Evolutionary conservation across 257 asterid genomes (phyloP).

Genomic region (Fraxinus cuspidata): DNA sequence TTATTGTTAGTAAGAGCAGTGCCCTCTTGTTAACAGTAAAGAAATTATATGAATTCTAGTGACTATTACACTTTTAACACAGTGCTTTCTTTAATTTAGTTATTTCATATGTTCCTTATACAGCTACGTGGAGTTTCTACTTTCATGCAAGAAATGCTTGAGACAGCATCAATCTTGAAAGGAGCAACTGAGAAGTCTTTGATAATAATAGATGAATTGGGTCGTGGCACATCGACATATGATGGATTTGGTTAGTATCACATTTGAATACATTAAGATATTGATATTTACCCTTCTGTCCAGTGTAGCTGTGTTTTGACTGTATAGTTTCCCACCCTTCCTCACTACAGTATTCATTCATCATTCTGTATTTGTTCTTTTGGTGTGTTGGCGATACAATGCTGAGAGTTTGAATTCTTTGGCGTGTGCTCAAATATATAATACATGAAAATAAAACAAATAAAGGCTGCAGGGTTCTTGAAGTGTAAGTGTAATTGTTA

Average conservation of each 20-base stretch:
- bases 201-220: slow-evolving; percentile 91
- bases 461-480: background rate
- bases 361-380: background rate
- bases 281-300: slow-evolving; percentile 9
- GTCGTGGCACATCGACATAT: slow-evolving; percentile 98
- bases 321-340: background rate
- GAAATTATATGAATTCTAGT: background rate
- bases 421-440: background rate
- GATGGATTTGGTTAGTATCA: slow-evolving; percentile 94
- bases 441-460: background rate
- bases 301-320: background rate
- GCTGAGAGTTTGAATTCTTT: background rate
- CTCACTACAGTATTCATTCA: background rate
- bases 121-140: slow-evolving; percentile 98
- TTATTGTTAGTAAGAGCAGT: slow-evolving; percentile 7
- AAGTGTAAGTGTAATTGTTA: background rate
- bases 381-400: slow-evolving; percentile 15
- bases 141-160: slow-evolving; percentile 99
- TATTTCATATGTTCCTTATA: slow-evolving; percentile 25
- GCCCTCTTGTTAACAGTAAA: background rate
- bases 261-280: slow-evolving; percentile 5
- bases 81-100: background rate
- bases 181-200: slow-evolving; percentile 90
- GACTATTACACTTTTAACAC: background rate
- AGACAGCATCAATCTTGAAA: slow-evolving; percentile 96